phyloP scores from a whole-genome alignment of 805 yeast species.

The Torulaspora franciscae region DNA sequence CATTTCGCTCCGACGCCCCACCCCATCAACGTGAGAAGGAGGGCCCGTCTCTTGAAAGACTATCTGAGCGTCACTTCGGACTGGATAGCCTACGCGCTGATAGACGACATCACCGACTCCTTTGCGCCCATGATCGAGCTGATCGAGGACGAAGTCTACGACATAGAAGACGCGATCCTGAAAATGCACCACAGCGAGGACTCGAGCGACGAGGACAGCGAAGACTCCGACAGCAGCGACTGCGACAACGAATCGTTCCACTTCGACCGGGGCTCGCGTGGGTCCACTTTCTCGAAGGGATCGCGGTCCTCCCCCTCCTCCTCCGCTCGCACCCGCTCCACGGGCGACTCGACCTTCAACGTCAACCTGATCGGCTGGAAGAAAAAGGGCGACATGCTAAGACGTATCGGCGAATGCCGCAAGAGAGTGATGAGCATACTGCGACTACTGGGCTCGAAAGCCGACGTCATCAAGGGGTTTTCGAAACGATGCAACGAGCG shows the following conservation, averaged over 20 bases:
- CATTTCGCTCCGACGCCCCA: constrained; percentile 95
- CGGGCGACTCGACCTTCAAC: constrained; percentile 37
- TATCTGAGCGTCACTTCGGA: constrained; percentile 87
- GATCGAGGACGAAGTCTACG: constrained; percentile 89
- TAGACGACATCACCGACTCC: constrained; percentile 96
- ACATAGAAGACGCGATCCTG: constrained; percentile 89
- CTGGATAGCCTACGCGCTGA: constrained; percentile 95
- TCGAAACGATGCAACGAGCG: constrained; percentile 85
- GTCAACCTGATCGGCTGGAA: constrained; percentile 66
- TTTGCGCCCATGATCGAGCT: constrained; percentile 95
- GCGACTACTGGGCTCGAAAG: constrained; percentile 82
- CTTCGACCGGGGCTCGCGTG: constrained; percentile 16
- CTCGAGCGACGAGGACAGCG: constrained; percentile 36
- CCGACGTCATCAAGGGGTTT: constrained; percentile 96
- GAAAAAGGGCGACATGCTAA: constrained; percentile 88
- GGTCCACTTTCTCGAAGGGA: constrained; percentile 18
- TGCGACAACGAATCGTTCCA: constrained; percentile 17
- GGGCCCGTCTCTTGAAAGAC: constrained; percentile 83
- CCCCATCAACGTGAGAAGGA: constrained; percentile 89
- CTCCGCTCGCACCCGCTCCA: constrained; percentile 27
- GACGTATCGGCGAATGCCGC: constrained; percentile 92
- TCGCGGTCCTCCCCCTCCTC: constrained; percentile 18
- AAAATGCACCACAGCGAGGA: constrained; percentile 72
- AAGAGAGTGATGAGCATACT: constrained; percentile 88
- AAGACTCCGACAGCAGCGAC: constrained; percentile 34